phyloP scores from a whole-genome alignment of 345 rosid species.

The Hypericum androsaemum region DNA sequence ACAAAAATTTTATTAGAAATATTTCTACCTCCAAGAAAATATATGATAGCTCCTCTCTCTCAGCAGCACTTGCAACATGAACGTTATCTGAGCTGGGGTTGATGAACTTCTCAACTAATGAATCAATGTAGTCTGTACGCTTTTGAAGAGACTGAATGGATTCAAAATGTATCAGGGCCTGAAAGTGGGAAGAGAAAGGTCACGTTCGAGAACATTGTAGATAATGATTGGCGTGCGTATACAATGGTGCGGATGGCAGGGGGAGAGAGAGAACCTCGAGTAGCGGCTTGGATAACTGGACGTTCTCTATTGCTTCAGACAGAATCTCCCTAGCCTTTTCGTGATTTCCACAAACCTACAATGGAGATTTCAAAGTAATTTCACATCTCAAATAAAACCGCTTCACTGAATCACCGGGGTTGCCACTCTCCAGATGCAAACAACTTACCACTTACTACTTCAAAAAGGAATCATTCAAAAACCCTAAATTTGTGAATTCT shows the following conservation, averaged over 20 bases:
- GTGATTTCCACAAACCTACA: constrained; percentile 53
- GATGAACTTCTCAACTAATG: constrained; percentile 63
- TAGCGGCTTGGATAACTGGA: constrained; percentile 67
- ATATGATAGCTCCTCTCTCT: constrained; percentile 82
- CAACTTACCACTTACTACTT: no score
- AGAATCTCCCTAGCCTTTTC: constrained; percentile 74
- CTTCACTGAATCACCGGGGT: not conserved
- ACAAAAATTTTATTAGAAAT: not conserved
- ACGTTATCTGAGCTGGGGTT: constrained; percentile 41
- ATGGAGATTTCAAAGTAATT: constrained; percentile 6
- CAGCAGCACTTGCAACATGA: constrained; percentile 39
- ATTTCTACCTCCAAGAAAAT: constrained; percentile 70
- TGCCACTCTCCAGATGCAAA: no score
- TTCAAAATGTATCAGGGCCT: constrained; percentile 71
- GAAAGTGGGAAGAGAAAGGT: constrained; percentile 11
- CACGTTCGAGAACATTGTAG: not conserved
- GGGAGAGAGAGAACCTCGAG: constrained; percentile 40
- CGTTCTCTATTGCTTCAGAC: constrained; percentile 58
- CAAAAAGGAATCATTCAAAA: no score
- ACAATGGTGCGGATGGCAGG: not conserved
- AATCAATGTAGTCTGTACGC: constrained; percentile 59
- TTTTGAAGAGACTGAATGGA: constrained; percentile 57
- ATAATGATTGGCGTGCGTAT: not conserved
- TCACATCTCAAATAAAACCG: not conserved
- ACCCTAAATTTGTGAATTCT: no score